These are phyloP conservation scores for Passiflora organensis DNA, from an alignment of 345 rosid genomes.

Conservation along the genomic window DNA sequence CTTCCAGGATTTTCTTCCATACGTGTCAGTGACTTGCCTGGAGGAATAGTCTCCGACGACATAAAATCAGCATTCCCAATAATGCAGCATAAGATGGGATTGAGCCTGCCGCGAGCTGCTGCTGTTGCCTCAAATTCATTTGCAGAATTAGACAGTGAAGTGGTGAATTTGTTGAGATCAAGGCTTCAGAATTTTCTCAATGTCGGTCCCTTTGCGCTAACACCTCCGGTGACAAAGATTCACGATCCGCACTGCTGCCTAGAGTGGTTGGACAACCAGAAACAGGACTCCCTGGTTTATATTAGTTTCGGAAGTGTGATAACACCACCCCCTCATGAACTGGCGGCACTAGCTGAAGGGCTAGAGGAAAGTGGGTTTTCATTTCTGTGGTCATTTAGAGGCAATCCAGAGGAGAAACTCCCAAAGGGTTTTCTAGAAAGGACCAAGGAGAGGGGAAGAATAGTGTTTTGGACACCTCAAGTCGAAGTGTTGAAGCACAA, in stretches of 20 bases:
- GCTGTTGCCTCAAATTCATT: constrained; percentile 36
- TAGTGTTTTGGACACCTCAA: constrained; percentile 70
- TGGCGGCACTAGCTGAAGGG: constrained; percentile 51
- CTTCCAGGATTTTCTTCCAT: constrained; percentile 35
- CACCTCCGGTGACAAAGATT: not conserved
- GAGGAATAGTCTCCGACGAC: constrained; percentile 15
- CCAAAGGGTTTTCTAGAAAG: constrained; percentile 40
- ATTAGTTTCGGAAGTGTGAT: constrained; percentile 58
- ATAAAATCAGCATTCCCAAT: constrained; percentile 12
- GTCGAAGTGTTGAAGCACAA: constrained; percentile 33
- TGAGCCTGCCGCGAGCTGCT: constrained; percentile 31
- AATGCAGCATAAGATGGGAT: constrained; percentile 38
- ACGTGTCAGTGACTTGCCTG: constrained; percentile 28
- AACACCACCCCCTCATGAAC: constrained; percentile 21
- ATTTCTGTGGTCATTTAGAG: constrained; percentile 62
- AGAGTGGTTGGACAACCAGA: constrained; percentile 52
- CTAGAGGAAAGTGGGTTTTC: constrained; percentile 40
- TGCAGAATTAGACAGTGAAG: constrained; percentile 34
- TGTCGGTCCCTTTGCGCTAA: constrained; percentile 37
- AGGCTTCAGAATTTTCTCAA: constrained; percentile 31
- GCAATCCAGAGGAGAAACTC: constrained; percentile 14
- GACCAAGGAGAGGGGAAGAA: constrained; percentile 30
- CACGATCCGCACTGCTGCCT: constrained; percentile 29
- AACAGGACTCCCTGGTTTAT: constrained; percentile 40
- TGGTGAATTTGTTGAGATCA: constrained; percentile 21